Base-by-base conservation (phyloP, 2,329 filamentous ascomycete species). In the Ophiocordyceps unilateralis region DNA sequence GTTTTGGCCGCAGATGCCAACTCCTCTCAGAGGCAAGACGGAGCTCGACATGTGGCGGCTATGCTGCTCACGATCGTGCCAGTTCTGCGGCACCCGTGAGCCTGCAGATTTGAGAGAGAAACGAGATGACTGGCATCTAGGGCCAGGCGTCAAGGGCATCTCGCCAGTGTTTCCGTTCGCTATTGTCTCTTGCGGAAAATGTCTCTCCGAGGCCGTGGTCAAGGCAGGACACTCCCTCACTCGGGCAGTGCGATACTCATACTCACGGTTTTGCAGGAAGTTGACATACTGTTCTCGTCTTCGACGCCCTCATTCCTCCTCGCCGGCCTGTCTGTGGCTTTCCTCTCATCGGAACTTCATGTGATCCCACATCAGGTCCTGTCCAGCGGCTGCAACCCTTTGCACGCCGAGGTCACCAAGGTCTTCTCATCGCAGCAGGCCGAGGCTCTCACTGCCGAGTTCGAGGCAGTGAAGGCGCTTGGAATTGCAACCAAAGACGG, bases 31-130 rank as follows among this genome's bases (percentile, higher is more conserved):
- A 42, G 70, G 68, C 45, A 73, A 71, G 55, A 73, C 74, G 37
- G 84, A 91, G 58, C 64, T 83, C 49, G 73, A 80, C 37, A 88
- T 88, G 82, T 86, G 84, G 74, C 74, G 72, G 53, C 64, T 91
- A 41, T 67, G 76, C 30, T 78, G 75, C 57, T 71, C 74, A 40
- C 64, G 55, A 24, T 60, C 55, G 43, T 93, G 85, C 58, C 78
- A 88, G 53, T 75, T 78, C 50, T 91, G 85, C 59, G 64, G 61
- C 43, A 73, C 66, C 47, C 51, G 49, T 41, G 57, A 54, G 48
- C 23, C 42, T 22, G 15, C 38, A 43, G 53, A 47, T 43, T 46
- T 39, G 37, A 48, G 43, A 46, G 45, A 46, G 55, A 46, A 50
- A 58, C 47, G 54, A 21, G 64, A 62, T 53, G 62, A 66, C 41